Percentiles rank a stretch among this genome's conserved stretches.
These are phyloP conservation scores for Fusarium newnesense DNA, from an alignment of 2,329 filamentous ascomycete genomes.

Conservation along the genomic window DNA sequence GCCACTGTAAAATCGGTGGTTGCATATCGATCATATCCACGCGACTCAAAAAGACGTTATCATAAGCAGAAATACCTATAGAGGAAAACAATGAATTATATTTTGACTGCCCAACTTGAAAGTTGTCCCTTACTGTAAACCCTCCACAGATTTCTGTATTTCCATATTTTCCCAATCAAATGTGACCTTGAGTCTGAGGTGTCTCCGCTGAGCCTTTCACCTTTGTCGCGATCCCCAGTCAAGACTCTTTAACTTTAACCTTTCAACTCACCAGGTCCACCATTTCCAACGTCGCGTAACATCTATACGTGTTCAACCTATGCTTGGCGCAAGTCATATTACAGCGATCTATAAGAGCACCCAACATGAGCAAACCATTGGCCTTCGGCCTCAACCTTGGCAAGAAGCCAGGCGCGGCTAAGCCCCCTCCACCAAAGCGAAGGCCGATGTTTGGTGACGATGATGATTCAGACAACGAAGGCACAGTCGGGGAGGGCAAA, in stretches of 20 bases:
- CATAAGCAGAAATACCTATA: not conserved
- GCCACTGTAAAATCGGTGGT: conserved; percentile 19
- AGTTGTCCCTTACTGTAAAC: too few species aligned
- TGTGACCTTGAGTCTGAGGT: not conserved
- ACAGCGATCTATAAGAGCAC: not conserved
- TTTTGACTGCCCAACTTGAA: not conserved
- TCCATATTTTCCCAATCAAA: not conserved
- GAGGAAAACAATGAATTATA: not conserved
- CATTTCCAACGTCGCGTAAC: conserved; percentile 1
- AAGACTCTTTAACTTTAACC: conserved; percentile 11
- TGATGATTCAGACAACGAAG: conserved; percentile 65
- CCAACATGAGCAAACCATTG: conserved; percentile 60
- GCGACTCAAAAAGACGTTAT: not conserved
- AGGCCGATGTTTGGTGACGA: conserved; percentile 69
- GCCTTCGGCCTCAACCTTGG: conserved; percentile 68
- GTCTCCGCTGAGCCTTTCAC: not conserved
- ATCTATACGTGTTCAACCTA: not conserved
- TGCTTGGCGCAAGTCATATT: not conserved
- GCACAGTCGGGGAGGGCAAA: conserved; percentile 49
- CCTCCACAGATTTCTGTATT: not conserved
- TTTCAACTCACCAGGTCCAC: not conserved
- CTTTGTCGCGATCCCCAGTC: not conserved
- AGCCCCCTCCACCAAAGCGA: conserved; percentile 60
- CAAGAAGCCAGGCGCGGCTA: conserved; percentile 65
- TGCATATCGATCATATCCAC: not conserved